A percentile compares a stretch with the other conserved stretches of the same genome.
These are phyloP conservation scores for Alternaria longipes DNA, from an alignment of 2,329 filamentous ascomycete genomes.

Conservation along the genomic window DNA sequence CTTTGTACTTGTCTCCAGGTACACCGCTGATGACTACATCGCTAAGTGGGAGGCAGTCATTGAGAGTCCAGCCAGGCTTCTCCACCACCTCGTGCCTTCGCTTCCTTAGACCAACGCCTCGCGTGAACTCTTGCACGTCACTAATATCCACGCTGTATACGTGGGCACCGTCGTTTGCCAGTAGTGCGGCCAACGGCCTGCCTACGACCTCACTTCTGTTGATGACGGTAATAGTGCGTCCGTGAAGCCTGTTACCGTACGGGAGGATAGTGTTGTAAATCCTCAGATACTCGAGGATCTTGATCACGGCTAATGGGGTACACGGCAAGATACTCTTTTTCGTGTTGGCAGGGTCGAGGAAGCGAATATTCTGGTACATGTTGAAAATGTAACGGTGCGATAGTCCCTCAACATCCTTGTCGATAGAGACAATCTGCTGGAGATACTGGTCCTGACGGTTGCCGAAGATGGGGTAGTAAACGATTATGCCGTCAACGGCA, in stretches of 20 bases:
- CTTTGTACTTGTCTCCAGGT: conserved; percentile 86
- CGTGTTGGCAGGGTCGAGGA: conserved; percentile 80
- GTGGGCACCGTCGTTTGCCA: conserved; percentile 94
- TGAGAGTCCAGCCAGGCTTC: conserved; percentile 79
- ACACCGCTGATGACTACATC: conserved; percentile 97
- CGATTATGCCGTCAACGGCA: conserved; percentile 85
- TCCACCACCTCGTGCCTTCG: conserved; percentile 86
- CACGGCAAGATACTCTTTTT: conserved; percentile 95
- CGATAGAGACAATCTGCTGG: conserved; percentile 88
- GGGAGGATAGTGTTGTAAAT: conserved; percentile 97
- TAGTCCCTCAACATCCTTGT: conserved; percentile 95
- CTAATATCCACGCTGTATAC: conserved; percentile 96
- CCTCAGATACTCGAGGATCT: conserved; percentile 93
- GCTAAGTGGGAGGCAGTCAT: conserved; percentile 84
- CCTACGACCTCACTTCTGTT: conserved; percentile 97
- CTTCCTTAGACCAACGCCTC: conserved; percentile 86
- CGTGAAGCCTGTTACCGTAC: conserved; percentile 91
- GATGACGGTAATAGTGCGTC: conserved; percentile 93
- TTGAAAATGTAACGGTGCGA: conserved; percentile 96
- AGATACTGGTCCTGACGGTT: conserved; percentile 91
- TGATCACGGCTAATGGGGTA: conserved; percentile 94
- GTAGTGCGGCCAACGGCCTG: conserved; percentile 85
- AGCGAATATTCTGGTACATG: conserved; percentile 99
- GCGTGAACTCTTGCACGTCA: conserved; percentile 89
- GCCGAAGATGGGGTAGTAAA: conserved; percentile 98